Base-by-base conservation (phyloP, 495 filamentous ascomycete genomes). In the Tuber brumale region DNA sequence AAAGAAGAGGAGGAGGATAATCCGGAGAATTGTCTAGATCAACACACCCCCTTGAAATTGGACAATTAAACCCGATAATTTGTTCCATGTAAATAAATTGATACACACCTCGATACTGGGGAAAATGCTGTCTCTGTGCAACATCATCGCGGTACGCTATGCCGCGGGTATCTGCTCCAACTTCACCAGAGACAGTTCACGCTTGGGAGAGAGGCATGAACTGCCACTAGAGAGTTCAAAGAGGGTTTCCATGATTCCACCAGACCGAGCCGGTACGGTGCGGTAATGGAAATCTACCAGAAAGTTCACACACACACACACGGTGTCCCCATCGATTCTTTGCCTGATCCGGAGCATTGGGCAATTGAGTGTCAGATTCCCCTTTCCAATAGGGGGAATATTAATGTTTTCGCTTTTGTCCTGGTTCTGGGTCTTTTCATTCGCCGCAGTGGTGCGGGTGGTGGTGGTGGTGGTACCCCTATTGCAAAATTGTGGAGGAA, bases 11-110 rank as follows among this genome's bases (percentile, higher is more conserved):
- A 66, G 57, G 57, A 66, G 14, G 27, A 66, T 18, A 18, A 66
- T 19, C 57, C 57, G 57, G 57, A 66, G 57, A 66, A 66, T 66
- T 66, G 27, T 66, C 27, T 66, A 35, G 57, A 66, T 66, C 27
- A 66, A 66, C n/a, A 35, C 57, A 66, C 57, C 35, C 57, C 57
- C 1, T 66, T 66, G 16, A 66, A 66, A 66, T 66, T 66, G 27
- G 57, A 35, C 27, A 66, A 66, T 66, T 35, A 66, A 66, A 31
- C 57, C 57, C 57, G 57, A 66, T 66, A 35, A 35, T 66, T 66
- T 35, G 57, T 66, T 35, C 57, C 57, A 66, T 66, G 57, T 66
- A 66, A 66, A 66, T 66, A 66, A 35, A 66, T 66, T 66, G 57
- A 18, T 35, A 35, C 57, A 66, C 57, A 35, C 57, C 57, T 18